Base-by-base conservation (phyloP, 2,329 filamentous ascomycete genomes). In the Ophiostoma piceae region DNA sequence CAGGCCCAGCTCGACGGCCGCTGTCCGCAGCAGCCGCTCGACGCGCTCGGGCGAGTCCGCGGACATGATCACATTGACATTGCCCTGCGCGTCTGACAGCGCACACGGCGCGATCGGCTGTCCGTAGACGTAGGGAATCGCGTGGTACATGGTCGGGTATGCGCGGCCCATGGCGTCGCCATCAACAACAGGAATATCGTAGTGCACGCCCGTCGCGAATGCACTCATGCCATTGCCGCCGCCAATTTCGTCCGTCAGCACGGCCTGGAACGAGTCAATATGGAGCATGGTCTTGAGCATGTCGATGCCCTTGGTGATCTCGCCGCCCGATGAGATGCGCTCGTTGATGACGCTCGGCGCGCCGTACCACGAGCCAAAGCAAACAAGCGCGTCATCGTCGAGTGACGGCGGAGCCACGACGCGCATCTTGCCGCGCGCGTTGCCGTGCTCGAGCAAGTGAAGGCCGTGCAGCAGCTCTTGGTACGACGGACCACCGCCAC, bases 401-500 rank as follows among this genome's bases (percentile, higher is more conserved):
- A 65, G 62, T 35, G 62, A 37, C 35, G 62, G 26, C 32, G 62
- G 62, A 19, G 62, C 29, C 62, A 65, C 62, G 2, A 65, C 62
- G 9, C 62, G 62, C 62, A 65, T 65, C 32, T 41, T 65, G 35
- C 62, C 62, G 16, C 35, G 62, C 35, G 32, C 62, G 1, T 32
- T 32, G 26, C 57, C 57, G 57, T 39, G 62, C 35, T 39, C 62
- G 6, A 65, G 16, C 62, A 65, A 32, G 14, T 65, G 32, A 16
- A 65, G 35, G n/a, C 62, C 62, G 62, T 65, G 62, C 62, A 65
- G 62, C 32, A 65, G 32, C 62, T 65, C 62, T 32, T 65, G 62
- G 62, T 65, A 65, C 5, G 62, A 62, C 32, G 62, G 62, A 19
- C 62, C 62, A 8, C 62, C 62, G 5, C 62, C 62, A 32, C 62